phyloP scores from a whole-genome alignment of 345 rosid genomes.

The Turritis glabra region DNA sequence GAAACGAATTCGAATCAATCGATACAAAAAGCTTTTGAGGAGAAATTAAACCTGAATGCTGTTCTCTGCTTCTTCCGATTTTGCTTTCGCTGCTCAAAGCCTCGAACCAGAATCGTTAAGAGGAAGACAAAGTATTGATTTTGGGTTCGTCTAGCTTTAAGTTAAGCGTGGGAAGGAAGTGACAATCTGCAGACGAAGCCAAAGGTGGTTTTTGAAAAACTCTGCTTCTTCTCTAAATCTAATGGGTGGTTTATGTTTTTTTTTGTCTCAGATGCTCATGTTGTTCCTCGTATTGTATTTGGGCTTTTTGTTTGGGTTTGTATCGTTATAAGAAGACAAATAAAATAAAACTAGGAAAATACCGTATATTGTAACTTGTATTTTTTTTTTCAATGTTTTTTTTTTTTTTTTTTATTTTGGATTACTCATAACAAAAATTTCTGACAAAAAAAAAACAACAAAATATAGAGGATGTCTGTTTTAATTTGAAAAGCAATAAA shows the following conservation, averaged over 20 bases:
- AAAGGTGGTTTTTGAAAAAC: neutral
- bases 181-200: neutral
- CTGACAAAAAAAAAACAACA: too few relatives aligned
- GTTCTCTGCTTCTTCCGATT: constrained; percentile 9
- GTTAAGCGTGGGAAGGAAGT: neutral
- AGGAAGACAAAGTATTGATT: neutral
- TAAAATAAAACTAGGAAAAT: too few relatives aligned
- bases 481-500: too few relatives aligned
- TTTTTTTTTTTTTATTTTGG: too few relatives aligned
- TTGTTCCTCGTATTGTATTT: too few relatives aligned
- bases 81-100: constrained; percentile 6
- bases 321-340: too few relatives aligned
- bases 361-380: too few relatives aligned
- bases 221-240: neutral
- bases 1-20: neutral
- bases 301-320: neutral
- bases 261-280: too few relatives aligned
- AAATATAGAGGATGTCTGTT: too few relatives aligned
- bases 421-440: too few relatives aligned
- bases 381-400: too few relatives aligned
- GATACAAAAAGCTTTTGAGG: neutral
- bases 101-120: neutral
- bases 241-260: neutral
- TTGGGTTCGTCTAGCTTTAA: neutral
- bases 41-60: constrained; percentile 26